These are phyloP conservation scores for Ustilago esculenta DNA, from an alignment of 1,284 basidiomycete species.

Conservation along the genomic window DNA sequence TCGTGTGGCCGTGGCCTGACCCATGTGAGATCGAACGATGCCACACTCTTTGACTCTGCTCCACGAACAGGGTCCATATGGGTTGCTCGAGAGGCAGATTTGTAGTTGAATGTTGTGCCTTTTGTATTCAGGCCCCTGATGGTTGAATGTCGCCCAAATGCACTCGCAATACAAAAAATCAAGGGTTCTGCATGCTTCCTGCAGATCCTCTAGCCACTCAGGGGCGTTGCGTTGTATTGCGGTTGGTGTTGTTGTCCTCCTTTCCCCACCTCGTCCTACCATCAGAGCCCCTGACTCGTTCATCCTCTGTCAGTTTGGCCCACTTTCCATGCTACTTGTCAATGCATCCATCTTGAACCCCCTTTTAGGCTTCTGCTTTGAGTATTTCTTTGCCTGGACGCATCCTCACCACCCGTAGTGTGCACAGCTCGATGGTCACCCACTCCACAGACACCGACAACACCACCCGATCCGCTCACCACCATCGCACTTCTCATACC, in stretches of 20 bases:
- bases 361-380: no score
- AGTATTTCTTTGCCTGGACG: no score
- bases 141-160: neutral
- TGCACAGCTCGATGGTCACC: no score
- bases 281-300: conserved; percentile 1
- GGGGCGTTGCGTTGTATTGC: conserved; percentile 12
- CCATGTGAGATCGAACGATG: conserved; percentile 17
- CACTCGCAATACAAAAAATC: conserved; percentile 3
- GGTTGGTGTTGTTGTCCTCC: no score
- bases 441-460: no score
- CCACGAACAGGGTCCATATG: conserved; percentile 15
- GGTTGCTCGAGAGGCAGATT: neutral
- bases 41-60: no score
- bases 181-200: conserved; percentile 18
- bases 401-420: no score
- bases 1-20: no score
- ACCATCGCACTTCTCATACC: no score
- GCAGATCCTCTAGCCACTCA: conserved; percentile 30
- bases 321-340: no score
- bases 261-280: neutral
- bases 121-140: neutral
- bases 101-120: neutral
- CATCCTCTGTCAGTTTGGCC: neutral
- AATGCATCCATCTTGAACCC: no score
- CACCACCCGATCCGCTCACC: no score